Conservation (phyloP, 140 eudicot species). For the Anethum foeniculum region DNA sequence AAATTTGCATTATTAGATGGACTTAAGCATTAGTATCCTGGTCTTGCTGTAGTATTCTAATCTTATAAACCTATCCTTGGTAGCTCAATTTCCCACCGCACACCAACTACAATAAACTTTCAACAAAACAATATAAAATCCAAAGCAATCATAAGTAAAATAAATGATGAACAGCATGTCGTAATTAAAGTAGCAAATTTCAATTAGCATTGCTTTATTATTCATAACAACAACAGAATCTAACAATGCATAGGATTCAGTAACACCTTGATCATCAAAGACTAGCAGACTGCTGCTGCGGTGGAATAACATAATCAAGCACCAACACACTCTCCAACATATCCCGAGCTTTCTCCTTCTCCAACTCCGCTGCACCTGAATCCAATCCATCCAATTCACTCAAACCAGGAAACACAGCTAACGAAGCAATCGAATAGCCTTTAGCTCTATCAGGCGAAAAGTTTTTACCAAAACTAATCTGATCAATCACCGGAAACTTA, state of each 20-base stretch:
- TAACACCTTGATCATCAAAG: constrained; percentile 17
- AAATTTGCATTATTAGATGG: background rate
- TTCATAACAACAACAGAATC: background rate
- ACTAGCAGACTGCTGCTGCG: constrained; percentile 20
- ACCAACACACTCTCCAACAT: constrained; percentile 32
- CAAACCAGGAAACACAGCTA: constrained; percentile 31
- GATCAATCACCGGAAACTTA: constrained; percentile 21
- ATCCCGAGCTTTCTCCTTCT: constrained; percentile 34
- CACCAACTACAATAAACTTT: background rate
- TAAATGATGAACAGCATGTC: background rate
- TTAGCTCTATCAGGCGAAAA: constrained; percentile 50
- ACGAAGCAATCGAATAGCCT: constrained; percentile 36
- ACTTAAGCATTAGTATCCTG: background rate
- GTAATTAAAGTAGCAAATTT: background rate
- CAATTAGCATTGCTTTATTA: constrained; percentile 2
- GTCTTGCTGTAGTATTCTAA: background rate
- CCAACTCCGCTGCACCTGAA: constrained; percentile 17
- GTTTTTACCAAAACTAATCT: constrained; percentile 44
- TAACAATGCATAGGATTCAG: background rate
- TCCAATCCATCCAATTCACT: constrained; percentile 30
- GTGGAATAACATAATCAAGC: constrained; percentile 34
- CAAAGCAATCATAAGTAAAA: background rate
- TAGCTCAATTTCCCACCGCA: background rate
- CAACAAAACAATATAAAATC: background rate
- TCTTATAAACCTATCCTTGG: background rate